A percentile compares a stretch with the other conserved stretches of the same genome.
These are phyloP conservation scores for Ophiocordyceps camponoti-leonardi DNA, from an alignment of 2,329 filamentous ascomycete genomes.

Conservation along the genomic window DNA sequence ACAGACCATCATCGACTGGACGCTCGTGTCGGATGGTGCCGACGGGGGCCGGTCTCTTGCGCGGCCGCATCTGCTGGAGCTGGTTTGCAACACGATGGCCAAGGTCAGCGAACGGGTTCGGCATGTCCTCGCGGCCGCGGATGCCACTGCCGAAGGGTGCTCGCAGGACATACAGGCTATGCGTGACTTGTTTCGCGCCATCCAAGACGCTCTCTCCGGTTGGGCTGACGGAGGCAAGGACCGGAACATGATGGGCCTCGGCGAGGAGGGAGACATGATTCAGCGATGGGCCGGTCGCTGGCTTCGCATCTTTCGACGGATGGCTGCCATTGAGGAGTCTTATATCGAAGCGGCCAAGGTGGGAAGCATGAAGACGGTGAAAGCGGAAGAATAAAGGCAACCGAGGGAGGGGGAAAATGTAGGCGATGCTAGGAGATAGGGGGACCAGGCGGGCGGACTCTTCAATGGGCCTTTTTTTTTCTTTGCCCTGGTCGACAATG, in stretches of 20 bases:
- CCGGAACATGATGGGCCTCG: slow-evolving; percentile 52
- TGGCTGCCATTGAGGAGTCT: slow-evolving; percentile 72
- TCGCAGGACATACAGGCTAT: slow-evolving; percentile 55
- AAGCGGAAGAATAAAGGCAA: neutral
- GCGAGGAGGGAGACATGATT: slow-evolving; percentile 48
- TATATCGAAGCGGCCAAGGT: slow-evolving; percentile 23
- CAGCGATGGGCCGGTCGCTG: slow-evolving; percentile 72
- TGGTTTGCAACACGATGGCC: slow-evolving; percentile 71
- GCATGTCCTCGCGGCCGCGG: slow-evolving; percentile 52
- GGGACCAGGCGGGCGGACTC: no score
- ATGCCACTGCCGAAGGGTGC: slow-evolving; percentile 47
- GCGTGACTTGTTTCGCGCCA: slow-evolving; percentile 61
- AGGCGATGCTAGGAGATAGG: no score
- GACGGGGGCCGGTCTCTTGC: slow-evolving; percentile 50
- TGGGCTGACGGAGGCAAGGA: slow-evolving; percentile 62
- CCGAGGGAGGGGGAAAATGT: no score
- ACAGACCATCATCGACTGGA: slow-evolving; percentile 76
- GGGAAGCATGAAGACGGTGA: slow-evolving; percentile 2
- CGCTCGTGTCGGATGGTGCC: slow-evolving; percentile 40
- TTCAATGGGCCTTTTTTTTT: no score
- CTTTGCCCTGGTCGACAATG: no score
- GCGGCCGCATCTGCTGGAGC: slow-evolving; percentile 68
- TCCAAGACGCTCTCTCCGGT: slow-evolving; percentile 59
- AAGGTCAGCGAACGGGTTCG: slow-evolving; percentile 81
- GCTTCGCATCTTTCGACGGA: slow-evolving; percentile 68